Evolutionary conservation across 768 basidiomycete species (phyloP), one percentile per base, ranked within the genome.

Genomic region (Russula sp.): DNA sequence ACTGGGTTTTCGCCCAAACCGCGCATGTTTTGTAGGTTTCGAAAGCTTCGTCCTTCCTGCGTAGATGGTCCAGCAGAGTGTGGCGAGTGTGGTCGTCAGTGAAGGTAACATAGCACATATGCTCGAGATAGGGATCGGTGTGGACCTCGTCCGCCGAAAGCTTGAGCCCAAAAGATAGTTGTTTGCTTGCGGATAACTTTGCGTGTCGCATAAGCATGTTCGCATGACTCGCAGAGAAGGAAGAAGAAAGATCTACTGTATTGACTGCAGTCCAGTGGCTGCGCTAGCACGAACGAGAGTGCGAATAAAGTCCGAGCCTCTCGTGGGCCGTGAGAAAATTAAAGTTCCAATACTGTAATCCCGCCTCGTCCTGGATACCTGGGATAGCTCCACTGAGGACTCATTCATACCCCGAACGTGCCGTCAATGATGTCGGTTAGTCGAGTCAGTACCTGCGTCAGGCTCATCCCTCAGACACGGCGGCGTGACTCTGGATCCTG

Each of bases 31-130:
- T 64, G 52, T 75, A 76, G 14, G 71, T 58, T 7, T 62, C 61
- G 11, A 76, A 66, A 1, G 70, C 67, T 24, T 73, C 49, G 42
- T 73, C 72, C 64, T 79, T 80, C 1, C 58, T 64, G 5, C 57
- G 57, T 2, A 79, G 64, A 10, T 74, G 69, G 50, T 69, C 62
- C 16, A 75, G 38, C 4, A 64, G 67, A 5, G 72, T 74, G 20
- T 30, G 5, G 28, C 28, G 28, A 30, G 28, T 5, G 28, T 30
- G 28, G 28, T 30, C 28, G 28, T 30, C 28, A 30, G 28, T 30
- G 28, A 30, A 30, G 28, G 28, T 30, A 30, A 30, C 28, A 30
- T 30, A n/a, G n/a, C n/a, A n/a, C n/a, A n/a, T n/a, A n/a, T n/a
- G 28, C 28, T 30, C 28, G 28, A 30, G 28, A 30, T 5, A 30